A percentile compares a stretch with the other conserved stretches of the same genome.
phyloP scores from a whole-genome alignment of 2,329 filamentous ascomycete genomes.

The Xylariales sp. region DNA sequence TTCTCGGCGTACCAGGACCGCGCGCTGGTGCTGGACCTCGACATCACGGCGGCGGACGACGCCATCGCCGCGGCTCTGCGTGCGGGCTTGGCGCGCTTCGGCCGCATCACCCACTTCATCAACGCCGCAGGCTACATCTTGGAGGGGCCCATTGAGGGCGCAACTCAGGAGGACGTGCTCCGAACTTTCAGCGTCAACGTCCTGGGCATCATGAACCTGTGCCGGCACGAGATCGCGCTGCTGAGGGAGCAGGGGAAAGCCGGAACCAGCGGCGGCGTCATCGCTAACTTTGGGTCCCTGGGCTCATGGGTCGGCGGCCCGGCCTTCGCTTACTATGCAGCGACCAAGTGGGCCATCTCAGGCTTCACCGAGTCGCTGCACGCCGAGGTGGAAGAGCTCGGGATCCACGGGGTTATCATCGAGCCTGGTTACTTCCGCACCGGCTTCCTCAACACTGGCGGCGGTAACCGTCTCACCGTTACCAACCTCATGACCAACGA shows the following conservation, averaged over 20 bases:
- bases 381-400: constrained; percentile 28
- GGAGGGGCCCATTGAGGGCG: constrained; percentile 36
- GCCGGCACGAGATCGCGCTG: constrained; percentile 29
- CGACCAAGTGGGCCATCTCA: constrained; percentile 35
- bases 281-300: constrained; percentile 37
- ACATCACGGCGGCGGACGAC: constrained; percentile 36
- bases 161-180: constrained; percentile 21
- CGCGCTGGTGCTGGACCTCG: constrained; percentile 38
- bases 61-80: constrained; percentile 31
- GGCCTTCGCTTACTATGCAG: constrained; percentile 28
- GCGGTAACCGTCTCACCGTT: constrained; percentile 15
- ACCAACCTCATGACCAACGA: constrained; percentile 26
- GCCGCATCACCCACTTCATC: constrained; percentile 42
- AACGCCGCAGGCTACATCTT: constrained; percentile 44
- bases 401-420: constrained; percentile 35
- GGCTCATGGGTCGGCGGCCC: constrained; percentile 28
- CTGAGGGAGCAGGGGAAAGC: constrained; percentile 26
- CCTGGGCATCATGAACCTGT: constrained; percentile 32
- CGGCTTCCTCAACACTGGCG: constrained; percentile 35
- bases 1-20: constrained; percentile 12
- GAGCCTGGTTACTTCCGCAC: constrained; percentile 53
- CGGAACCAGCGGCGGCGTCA: constrained; percentile 25
- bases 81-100: constrained; percentile 24
- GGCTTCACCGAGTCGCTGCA: constrained; percentile 30
- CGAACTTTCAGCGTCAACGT: constrained; percentile 35